A percentile compares a stretch with the other conserved stretches of the same genome.
Conservation (phyloP, 2,329 filamentous ascomycete genomes). For the Fusarium penzigii region DNA sequence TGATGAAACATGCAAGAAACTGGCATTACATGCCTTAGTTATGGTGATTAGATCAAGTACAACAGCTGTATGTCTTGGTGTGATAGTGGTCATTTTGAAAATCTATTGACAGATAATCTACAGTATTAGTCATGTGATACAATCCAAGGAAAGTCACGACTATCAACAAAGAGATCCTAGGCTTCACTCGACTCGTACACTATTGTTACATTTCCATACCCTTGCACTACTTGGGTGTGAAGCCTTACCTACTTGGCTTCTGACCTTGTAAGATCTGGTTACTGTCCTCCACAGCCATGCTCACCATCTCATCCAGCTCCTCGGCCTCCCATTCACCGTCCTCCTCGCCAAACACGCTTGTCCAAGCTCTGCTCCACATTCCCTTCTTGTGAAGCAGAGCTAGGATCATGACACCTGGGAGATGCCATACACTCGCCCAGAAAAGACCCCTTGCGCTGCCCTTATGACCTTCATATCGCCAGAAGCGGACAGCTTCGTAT, state of each 20-base stretch:
- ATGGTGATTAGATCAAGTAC: too few relatives aligned
- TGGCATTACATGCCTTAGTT: too few relatives aligned
- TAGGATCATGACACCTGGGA: conserved; percentile 85
- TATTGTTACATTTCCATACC: conserved; percentile 25
- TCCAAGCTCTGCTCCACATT: conserved; percentile 82
- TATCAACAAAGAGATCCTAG: conserved; percentile 3
- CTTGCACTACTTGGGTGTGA: too few relatives aligned
- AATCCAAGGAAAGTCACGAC: conserved; percentile 11
- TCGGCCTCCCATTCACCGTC: conserved; percentile 61
- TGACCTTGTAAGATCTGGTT: conserved; percentile 15
- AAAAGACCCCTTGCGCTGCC: conserved; percentile 84
- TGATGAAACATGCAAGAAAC: conserved; percentile 30
- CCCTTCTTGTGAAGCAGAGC: conserved; percentile 94
- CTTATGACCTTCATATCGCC: conserved; percentile 72
- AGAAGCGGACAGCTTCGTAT: conserved; percentile 79
- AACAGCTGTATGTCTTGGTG: not conserved
- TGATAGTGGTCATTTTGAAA: not conserved
- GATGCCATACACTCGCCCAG: conserved; percentile 97
- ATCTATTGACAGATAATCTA: conserved; percentile 16
- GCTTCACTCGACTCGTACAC: conserved; percentile 20
- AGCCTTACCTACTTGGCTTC: conserved; percentile 16
- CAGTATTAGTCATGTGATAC: conserved; percentile 9
- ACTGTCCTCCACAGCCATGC: conserved; percentile 34
- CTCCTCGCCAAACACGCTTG: conserved; percentile 62
- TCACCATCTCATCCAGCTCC: conserved; percentile 44